phyloP scores from a whole-genome alignment of 139 green algal species.

The Coelastrella sp. region DNA sequence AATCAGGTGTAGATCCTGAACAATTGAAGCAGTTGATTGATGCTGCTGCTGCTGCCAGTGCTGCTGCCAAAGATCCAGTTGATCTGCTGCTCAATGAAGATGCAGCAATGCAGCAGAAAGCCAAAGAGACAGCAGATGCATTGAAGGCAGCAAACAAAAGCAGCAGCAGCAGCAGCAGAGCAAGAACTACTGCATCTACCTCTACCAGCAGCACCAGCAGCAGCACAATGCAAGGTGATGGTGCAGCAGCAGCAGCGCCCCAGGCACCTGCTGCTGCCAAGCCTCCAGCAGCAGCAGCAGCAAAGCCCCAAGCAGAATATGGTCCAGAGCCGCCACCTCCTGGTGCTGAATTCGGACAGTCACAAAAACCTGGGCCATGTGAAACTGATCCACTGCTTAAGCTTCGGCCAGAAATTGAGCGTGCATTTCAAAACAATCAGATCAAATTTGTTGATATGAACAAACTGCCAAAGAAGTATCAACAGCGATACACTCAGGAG shows the following conservation, averaged over 20 bases:
- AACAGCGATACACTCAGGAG: conserved; percentile 1
- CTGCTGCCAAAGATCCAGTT: conserved; percentile 26
- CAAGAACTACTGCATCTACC: too few relatives aligned
- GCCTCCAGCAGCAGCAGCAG: conserved; percentile 40
- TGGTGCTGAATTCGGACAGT: neutral
- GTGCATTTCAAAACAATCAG: conserved; percentile 40
- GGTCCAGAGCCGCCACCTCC: neutral
- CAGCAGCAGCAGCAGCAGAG: conserved; percentile 21
- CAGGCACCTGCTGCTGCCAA: too few relatives aligned
- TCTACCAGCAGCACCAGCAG: neutral
- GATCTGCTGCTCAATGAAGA: conserved; percentile 38
- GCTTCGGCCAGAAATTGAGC: conserved; percentile 34
- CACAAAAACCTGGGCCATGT: neutral
- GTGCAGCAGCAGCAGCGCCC: neutral
- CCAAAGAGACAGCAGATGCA: conserved; percentile 8
- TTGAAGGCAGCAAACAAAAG: neutral
- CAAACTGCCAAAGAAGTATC: conserved; percentile 37
- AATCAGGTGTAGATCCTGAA: conserved; percentile 38
- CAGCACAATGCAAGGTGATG: neutral
- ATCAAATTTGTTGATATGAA: conserved; percentile 45
- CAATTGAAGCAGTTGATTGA: conserved; percentile 40
- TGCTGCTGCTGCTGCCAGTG: conserved; percentile 25
- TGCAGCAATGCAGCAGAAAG: conserved; percentile 20
- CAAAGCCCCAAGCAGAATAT: neutral
- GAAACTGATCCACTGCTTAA: conserved; percentile 17